These are phyloP conservation scores for Polyporus arcularius DNA, from an alignment of 768 basidiomycete species.

Conservation along the genomic window DNA sequence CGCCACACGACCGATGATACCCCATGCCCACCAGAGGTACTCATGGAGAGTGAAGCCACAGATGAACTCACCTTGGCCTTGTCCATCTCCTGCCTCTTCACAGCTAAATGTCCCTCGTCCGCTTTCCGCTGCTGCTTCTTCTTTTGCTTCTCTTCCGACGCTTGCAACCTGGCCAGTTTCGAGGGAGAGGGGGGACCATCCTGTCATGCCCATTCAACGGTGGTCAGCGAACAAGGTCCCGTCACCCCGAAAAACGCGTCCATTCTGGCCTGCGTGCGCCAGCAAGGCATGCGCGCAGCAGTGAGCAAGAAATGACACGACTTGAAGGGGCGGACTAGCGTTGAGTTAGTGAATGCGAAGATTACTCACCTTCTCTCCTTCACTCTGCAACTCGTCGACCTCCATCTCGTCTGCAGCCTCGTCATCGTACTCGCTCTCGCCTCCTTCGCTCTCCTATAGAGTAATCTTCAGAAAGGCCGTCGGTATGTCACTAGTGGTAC, in stretches of 20 bases:
- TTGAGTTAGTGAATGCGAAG: constrained; percentile 20
- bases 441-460: constrained; percentile 61
- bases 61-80: constrained; percentile 70
- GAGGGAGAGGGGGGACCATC: constrained; percentile 34
- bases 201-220: not conserved
- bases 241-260: constrained; percentile 14
- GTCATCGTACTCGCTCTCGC: constrained; percentile 70
- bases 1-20: not conserved
- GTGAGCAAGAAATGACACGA: not conserved
- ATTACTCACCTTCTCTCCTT: constrained; percentile 56
- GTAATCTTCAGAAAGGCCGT: not conserved
- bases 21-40: not conserved
- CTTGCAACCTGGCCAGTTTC: constrained; percentile 37
- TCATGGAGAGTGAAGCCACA: not conserved
- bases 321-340: not conserved
- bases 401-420: constrained; percentile 43
- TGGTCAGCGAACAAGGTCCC: constrained; percentile 7
- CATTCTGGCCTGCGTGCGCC: not conserved
- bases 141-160: constrained; percentile 40
- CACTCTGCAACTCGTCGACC: constrained; percentile 32
- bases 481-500: not conserved
- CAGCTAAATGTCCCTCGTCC: constrained; percentile 68
- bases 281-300: not conserved
- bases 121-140: constrained; percentile 61
- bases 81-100: constrained; percentile 81